phyloP scores from a whole-genome alignment of 257 asterid species.

The Solanum tacnaense region DNA sequence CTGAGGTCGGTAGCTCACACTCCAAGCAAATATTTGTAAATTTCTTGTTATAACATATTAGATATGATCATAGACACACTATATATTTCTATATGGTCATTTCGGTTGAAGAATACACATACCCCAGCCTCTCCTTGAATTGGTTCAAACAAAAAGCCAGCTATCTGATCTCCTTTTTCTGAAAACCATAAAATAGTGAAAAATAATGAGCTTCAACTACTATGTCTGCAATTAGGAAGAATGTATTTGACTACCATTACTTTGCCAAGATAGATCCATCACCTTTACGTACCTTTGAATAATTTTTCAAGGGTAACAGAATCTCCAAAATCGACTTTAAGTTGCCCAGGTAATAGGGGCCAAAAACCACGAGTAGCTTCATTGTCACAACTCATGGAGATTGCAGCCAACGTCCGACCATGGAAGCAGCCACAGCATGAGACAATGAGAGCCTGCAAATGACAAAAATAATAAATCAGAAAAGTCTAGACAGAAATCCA shows the following conservation, averaged over 20 bases:
- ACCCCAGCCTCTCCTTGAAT: constrained; percentile 99
- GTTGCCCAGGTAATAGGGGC: constrained; percentile 83
- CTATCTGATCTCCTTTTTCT: constrained; percentile 86
- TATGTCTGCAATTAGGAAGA: not conserved
- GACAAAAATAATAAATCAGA: not conserved
- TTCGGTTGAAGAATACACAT: constrained; percentile 20
- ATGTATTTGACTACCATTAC: not conserved
- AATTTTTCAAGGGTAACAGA: constrained; percentile 55
- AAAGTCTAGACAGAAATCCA: not conserved
- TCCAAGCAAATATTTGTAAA: not conserved
- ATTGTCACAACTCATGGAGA: constrained; percentile 97
- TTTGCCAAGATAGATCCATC: not conserved
- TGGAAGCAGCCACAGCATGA: constrained; percentile 99
- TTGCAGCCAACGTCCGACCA: constrained; percentile 85
- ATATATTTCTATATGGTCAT: not conserved
- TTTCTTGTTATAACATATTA: not conserved
- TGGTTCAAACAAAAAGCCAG: constrained; percentile 94
- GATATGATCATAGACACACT: not conserved
- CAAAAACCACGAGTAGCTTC: constrained; percentile 89
- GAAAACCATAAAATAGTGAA: constrained; percentile 23
- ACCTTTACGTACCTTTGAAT: constrained; percentile 47
- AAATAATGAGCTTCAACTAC: constrained; percentile 5
- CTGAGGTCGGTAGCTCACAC: not conserved
- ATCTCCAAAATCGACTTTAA: constrained; percentile 91
- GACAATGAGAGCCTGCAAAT: constrained; percentile 75